Evolutionary conservation across 345 rosid species (phyloP).

Genomic region (Eucalyptus cloeziana): DNA sequence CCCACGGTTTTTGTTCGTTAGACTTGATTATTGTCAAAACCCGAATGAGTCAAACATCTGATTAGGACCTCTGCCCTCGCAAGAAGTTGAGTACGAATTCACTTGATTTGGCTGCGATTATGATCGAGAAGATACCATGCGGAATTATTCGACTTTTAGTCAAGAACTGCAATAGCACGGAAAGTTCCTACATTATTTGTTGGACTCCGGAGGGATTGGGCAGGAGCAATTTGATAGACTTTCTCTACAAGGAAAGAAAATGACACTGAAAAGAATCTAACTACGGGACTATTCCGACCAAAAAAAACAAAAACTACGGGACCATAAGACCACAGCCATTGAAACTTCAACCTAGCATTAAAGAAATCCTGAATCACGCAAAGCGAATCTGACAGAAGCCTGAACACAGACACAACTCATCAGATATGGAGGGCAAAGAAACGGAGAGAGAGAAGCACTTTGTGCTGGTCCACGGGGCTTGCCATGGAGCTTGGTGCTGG

Average conservation of each 20-base stretch:
- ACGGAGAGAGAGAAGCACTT: conserved; percentile 5
- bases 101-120: not conserved
- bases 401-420: not conserved
- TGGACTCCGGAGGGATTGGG: not conserved
- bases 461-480: conserved; percentile 29
- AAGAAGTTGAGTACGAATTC: not conserved
- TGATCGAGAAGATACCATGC: not conserved
- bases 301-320: not conserved
- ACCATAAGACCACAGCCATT: not conserved
- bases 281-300: too few relatives aligned
- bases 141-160: not conserved
- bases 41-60: not conserved
- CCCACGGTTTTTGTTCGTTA: not conserved
- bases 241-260: not conserved
- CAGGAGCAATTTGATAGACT: too few relatives aligned
- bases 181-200: not conserved
- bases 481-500: conserved; percentile 41
- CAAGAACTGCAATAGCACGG: not conserved
- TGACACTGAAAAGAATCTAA: not conserved
- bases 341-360: not conserved
- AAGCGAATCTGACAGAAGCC: not conserved
- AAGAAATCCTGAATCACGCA: not conserved
- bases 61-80: not conserved
- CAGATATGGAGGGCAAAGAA: not conserved
- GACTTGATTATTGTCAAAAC: not conserved